phyloP scores from a whole-genome alignment of 371 early-diverging fungal species.

The Lichtheimia hyalospora region DNA sequence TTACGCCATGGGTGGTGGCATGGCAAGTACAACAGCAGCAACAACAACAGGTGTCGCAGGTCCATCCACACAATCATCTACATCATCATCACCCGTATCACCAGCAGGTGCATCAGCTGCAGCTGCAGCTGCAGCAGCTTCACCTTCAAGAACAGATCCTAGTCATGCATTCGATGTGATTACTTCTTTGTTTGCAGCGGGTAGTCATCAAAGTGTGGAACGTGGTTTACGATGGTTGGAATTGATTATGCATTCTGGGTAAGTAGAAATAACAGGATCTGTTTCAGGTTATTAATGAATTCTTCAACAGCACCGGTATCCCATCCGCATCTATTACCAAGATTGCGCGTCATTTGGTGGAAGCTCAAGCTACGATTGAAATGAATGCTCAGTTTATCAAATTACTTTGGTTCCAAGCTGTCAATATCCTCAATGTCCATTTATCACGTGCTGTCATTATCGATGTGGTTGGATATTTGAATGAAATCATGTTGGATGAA shows the following conservation, averaged over 20 bases:
- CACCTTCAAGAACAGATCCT: slow-evolving; percentile 2
- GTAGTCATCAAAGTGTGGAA: slow-evolving; percentile 23
- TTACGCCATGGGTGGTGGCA: too few relatives aligned
- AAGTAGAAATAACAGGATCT: slow-evolving; percentile 1
- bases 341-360: slow-evolving; percentile 34
- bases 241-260: slow-evolving; percentile 48
- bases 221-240: slow-evolving; percentile 50
- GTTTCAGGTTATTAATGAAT: too few relatives aligned
- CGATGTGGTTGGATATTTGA: slow-evolving; percentile 43
- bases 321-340: slow-evolving; percentile 37
- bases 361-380: slow-evolving; percentile 23
- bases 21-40: background rate
- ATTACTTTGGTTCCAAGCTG: slow-evolving; percentile 51
- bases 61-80: background rate
- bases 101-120: background rate
- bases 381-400: slow-evolving; percentile 38
- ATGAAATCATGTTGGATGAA: slow-evolving; percentile 30
- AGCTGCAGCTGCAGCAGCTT: background rate
- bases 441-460: slow-evolving; percentile 34
- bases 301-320: slow-evolving; percentile 44
- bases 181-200: slow-evolving; percentile 27
- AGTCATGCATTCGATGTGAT: slow-evolving; percentile 38
- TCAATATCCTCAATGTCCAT: slow-evolving; percentile 25
- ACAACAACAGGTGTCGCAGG: background rate
- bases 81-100: background rate